phyloP scores from a whole-genome alignment of 257 asterid genomes.

The Gardenia jasminoides region DNA sequence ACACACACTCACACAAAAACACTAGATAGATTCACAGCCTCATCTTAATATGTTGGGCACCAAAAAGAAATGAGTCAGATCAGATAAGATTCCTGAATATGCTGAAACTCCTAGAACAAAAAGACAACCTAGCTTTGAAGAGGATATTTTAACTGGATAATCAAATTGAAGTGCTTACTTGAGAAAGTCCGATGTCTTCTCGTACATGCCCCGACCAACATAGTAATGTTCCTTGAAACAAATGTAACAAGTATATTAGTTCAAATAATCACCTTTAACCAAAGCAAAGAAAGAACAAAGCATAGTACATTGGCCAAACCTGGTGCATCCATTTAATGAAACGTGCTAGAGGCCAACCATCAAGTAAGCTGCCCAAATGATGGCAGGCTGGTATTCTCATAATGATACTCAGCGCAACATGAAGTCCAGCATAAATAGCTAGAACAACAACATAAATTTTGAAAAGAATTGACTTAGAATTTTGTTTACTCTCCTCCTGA shows the following conservation, averaged over 20 bases:
- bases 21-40: background rate
- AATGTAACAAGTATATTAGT: constrained; percentile 12
- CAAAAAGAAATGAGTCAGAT: background rate
- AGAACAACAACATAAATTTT: constrained; percentile 62
- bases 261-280: constrained; percentile 6
- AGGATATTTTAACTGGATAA: background rate
- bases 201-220: constrained; percentile 98
- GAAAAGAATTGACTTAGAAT: constrained; percentile 42
- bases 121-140: background rate
- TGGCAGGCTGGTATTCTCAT: constrained; percentile 87
- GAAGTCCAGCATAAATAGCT: constrained; percentile 65
- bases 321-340: constrained; percentile 98
- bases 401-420: constrained; percentile 62
- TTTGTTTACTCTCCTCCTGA: constrained; percentile 40
- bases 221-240: constrained; percentile 83
- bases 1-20: too few relatives aligned
- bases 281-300: constrained; percentile 13
- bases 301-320: constrained; percentile 43
- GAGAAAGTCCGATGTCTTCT: constrained; percentile 78
- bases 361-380: constrained; percentile 64
- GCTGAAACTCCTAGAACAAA: background rate
- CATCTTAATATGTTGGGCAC: background rate
- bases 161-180: constrained; percentile 49
- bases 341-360: constrained; percentile 60
- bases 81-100: background rate